Evolutionary conservation across 257 asterid species (phyloP).

Genomic region (Eucommia ulmoides): DNA sequence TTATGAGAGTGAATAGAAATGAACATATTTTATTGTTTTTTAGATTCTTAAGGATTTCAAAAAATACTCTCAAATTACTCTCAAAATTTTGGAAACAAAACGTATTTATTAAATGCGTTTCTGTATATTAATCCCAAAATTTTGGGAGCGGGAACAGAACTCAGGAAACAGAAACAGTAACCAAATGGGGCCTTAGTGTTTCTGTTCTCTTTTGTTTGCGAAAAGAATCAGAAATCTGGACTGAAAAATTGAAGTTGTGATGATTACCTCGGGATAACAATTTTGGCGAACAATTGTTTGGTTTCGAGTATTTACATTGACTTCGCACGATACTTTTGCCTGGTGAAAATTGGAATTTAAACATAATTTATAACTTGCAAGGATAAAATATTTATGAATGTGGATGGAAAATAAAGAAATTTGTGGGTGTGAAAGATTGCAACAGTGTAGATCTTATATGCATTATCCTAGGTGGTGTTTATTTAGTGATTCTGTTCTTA

Average conservation of each 20-base stretch:
- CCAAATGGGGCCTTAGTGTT: neutral
- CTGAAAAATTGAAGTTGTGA: neutral
- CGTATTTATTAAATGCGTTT: neutral
- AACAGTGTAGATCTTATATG: too few species aligned
- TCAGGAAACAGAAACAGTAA: neutral
- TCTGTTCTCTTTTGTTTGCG: neutral
- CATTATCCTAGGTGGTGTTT: too few species aligned
- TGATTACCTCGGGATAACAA: conserved; percentile 34
- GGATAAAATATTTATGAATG: neutral
- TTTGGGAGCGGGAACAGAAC: neutral
- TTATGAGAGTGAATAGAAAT: neutral
- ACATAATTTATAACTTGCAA: neutral
- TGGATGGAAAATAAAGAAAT: too few species aligned
- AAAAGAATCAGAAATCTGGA: neutral
- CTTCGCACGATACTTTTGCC: conserved; percentile 33
- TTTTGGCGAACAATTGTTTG: conserved; percentile 28
- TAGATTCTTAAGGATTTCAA: neutral
- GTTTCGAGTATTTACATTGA: conserved; percentile 20
- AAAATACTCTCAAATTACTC: neutral
- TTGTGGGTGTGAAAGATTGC: too few species aligned
- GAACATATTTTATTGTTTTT: neutral
- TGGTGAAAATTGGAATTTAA: conserved; percentile 8
- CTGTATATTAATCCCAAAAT: neutral
- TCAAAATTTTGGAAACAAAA: too few species aligned
- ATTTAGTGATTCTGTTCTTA: too few species aligned